A percentile compares a stretch with the other conserved stretches of the same genome.
phyloP scores from a whole-genome alignment of 768 basidiomycete genomes.

The Clitopilus hobsonii region DNA sequence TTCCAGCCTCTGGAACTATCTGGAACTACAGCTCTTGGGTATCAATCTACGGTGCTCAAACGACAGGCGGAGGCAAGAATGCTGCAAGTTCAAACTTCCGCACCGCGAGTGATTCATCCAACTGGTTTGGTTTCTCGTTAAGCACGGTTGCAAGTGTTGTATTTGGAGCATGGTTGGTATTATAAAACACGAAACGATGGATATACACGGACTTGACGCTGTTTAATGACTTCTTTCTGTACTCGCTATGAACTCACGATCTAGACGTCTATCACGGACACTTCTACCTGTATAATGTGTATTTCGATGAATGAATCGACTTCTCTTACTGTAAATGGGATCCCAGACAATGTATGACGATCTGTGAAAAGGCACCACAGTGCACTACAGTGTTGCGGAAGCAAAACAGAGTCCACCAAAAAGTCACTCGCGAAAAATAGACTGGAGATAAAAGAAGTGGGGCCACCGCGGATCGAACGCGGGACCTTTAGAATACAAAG shows the following conservation, averaged over 20 bases:
- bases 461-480: slow-evolving; percentile 1
- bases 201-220: background rate
- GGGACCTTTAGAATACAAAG: background rate
- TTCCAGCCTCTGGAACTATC: slow-evolving; percentile 27
- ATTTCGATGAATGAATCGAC: no score
- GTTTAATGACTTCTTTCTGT: background rate
- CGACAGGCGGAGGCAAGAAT: slow-evolving; percentile 5
- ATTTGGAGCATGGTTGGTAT: background rate
- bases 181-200: background rate
- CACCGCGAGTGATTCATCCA: background rate
- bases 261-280: background rate
- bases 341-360: no score
- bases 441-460: background rate
- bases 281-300: background rate
- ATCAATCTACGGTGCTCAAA: slow-evolving; percentile 20
- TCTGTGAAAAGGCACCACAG: no score
- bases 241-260: background rate
- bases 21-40: slow-evolving; percentile 28
- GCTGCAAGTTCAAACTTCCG: background rate
- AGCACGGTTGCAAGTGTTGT: background rate
- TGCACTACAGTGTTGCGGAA: background rate
- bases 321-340: no score
- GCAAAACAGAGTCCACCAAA: no score
- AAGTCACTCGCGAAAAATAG: no score
- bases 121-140: background rate